Base-by-base conservation (phyloP, 208 protist species). In the Crithidia mellificae region DNA sequence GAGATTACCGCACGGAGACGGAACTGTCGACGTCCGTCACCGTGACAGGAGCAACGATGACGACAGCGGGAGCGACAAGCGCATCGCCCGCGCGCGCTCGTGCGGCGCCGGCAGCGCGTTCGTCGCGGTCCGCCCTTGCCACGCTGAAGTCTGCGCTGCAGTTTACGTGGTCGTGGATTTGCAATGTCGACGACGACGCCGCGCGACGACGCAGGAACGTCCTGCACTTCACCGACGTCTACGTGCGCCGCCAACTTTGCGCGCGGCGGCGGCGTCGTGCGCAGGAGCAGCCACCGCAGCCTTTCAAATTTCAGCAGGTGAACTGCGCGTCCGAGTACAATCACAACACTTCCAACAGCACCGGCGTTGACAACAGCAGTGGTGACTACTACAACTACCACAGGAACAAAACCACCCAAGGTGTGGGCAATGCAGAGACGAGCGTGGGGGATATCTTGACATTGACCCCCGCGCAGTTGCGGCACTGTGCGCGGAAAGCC, bases 171-270 rank as follows among this genome's bases (percentile, higher is more conserved):
- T 15, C 0, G 4, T 63, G 57, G 57, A 43, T 63, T 2, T 32
- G 27, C 57, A 52, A 29, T 43, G 43, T 52, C 19, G 44, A 55
- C 34, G 43, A 55, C 34, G 59, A 65, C 20, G 59, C 59, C 1
- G 59, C 59, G 17, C n/a, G 19, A 34, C 44, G 46, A 27, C 46
- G 34, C 11, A 24, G 22, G 2, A 36, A 46, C 46, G 55, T 69
- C 27, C 47, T 76, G 27, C 63, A 43, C 70, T 76, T 76, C 47
- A 39, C 54, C 6, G 63, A 76, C 38, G 70, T 76, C 8, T 69
- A 59, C 56, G 38, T 36, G 22, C 49, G 70, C 6, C 70, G 70
- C 11, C 62, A 76, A 22, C 54, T 55, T 22, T 64, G 51, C n/a
- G 34, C 6, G 30, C 43, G n/a, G 2, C 43, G 36, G 30, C 43